Evolutionary conservation across 176 grass and related monocot species (phyloP).

Genomic region (Puya raimondii): DNA sequence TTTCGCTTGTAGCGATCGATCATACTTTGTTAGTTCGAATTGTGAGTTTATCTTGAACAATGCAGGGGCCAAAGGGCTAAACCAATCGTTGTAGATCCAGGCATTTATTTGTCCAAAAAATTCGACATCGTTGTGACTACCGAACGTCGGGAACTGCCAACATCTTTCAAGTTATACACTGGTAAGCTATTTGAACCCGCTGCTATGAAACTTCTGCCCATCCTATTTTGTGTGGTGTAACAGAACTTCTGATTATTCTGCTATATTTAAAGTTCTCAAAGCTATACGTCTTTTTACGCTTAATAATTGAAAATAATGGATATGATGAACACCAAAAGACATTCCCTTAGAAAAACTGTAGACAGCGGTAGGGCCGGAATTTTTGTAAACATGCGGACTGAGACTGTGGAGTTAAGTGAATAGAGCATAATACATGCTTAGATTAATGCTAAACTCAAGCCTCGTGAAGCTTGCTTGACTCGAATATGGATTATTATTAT

Average conservation of each 20-base stretch:
- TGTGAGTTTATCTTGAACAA: constrained; percentile 5
- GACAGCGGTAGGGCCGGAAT: too few relatives aligned
- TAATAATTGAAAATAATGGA: too few relatives aligned
- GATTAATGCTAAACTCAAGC: too few relatives aligned
- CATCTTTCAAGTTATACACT: constrained; percentile 89
- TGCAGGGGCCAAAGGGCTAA: constrained; percentile 64
- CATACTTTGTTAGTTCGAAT: neutral
- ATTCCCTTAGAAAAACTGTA: too few relatives aligned
- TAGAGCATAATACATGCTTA: too few relatives aligned
- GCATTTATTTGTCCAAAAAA: constrained; percentile 92
- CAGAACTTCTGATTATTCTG: neutral
- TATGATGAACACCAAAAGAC: too few relatives aligned
- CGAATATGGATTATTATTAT: too few relatives aligned
- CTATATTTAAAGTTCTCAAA: neutral
- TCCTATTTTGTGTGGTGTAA: neutral
- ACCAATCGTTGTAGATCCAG: constrained; percentile 83
- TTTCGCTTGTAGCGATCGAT: constrained; percentile 10
- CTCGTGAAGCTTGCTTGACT: too few relatives aligned
- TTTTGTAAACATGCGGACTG: too few relatives aligned
- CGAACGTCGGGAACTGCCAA: constrained; percentile 68
- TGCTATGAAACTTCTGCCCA: neutral
- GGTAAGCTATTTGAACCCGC: constrained; percentile 25
- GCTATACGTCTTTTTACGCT: neutral
- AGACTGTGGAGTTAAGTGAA: too few relatives aligned
- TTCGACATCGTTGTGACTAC: constrained; percentile 67